These are phyloP conservation scores for Elsinoe arachidis DNA, from an alignment of 2,329 filamentous ascomycete genomes.

Conservation along the genomic window DNA sequence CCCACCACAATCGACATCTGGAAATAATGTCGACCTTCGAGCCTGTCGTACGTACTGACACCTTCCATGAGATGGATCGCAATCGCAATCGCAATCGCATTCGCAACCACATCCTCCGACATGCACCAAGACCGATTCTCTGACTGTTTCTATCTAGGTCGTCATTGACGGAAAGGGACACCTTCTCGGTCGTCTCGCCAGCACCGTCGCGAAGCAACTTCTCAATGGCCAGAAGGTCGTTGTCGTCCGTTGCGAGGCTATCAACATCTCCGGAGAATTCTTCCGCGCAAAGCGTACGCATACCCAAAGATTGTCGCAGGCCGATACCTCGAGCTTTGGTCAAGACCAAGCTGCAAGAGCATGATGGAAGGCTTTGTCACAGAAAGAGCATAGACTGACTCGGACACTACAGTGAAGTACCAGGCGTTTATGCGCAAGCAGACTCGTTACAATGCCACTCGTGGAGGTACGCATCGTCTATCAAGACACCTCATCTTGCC, in stretches of 20 bases:
- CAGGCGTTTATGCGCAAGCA: slow-evolving; percentile 99
- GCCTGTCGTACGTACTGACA: slow-evolving; percentile 49
- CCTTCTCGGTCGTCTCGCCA: slow-evolving; percentile 97
- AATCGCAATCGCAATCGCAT: too few species aligned
- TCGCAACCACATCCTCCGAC: too few species aligned
- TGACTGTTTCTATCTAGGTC: slow-evolving; percentile 49
- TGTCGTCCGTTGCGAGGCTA: slow-evolving; percentile 93
- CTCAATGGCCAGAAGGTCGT: slow-evolving; percentile 99
- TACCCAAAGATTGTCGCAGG: slow-evolving; percentile 13
- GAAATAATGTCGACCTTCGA: slow-evolving; percentile 56
- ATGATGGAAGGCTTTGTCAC: slow-evolving; percentile 12
- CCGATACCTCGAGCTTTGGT: not conserved
- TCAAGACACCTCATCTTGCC: slow-evolving; percentile 14
- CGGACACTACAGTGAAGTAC: slow-evolving; percentile 81
- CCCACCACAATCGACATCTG: not conserved
- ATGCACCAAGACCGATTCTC: not conserved
- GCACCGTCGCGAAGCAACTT: slow-evolving; percentile 97
- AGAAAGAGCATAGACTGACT: slow-evolving; percentile 15
- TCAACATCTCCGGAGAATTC: slow-evolving; percentile 99
- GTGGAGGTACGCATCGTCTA: slow-evolving; percentile 64
- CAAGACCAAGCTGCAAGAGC: slow-evolving; percentile 1
- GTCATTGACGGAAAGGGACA: slow-evolving; percentile 99
- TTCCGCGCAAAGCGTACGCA: slow-evolving; percentile 99
- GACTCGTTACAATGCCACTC: slow-evolving; percentile 98
- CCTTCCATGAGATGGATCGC: not conserved